These are phyloP conservation scores for Coemansia sp. DNA, from an alignment of 192 early-diverging fungal species.

Conservation along the genomic window DNA sequence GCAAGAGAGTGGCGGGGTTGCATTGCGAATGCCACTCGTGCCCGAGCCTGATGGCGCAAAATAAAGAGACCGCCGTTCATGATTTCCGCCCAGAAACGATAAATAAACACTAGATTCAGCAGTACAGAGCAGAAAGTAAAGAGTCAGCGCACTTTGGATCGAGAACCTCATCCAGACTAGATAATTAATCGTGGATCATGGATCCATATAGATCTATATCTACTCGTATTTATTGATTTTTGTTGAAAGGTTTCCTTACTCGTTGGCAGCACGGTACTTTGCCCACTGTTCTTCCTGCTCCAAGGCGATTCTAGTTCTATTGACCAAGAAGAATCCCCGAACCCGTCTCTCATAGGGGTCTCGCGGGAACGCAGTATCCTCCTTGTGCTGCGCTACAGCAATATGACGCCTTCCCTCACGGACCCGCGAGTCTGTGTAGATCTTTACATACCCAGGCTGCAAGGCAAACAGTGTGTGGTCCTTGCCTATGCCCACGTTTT, in stretches of 20 bases:
- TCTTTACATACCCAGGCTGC: conserved; percentile 73
- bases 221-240: background rate
- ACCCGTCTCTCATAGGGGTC: conserved; percentile 64
- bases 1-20: background rate
- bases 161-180: background rate
- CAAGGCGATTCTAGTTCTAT: conserved; percentile 33
- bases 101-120: background rate
- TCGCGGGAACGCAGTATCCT: conserved; percentile 64
- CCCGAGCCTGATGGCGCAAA: conserved; percentile 4
- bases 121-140: background rate
- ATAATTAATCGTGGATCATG: background rate
- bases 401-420: conserved; percentile 65
- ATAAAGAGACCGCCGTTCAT: conserved; percentile 10
- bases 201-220: background rate
- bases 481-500: conserved; percentile 77
- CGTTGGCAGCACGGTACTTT: conserved; percentile 31
- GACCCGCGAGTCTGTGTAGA: conserved; percentile 69
- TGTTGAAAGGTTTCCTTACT: background rate
- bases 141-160: background rate
- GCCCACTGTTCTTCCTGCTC: conserved; percentile 47
- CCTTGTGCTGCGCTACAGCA: conserved; percentile 65
- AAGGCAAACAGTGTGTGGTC: conserved; percentile 79
- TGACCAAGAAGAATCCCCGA: conserved; percentile 70
- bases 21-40: background rate
- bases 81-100: background rate